Percentiles rank a stretch among this genome's conserved stretches.
Evolutionary conservation across 2,329 filamentous ascomycete genomes (phyloP).

Genomic region (Periconia digitata): DNA sequence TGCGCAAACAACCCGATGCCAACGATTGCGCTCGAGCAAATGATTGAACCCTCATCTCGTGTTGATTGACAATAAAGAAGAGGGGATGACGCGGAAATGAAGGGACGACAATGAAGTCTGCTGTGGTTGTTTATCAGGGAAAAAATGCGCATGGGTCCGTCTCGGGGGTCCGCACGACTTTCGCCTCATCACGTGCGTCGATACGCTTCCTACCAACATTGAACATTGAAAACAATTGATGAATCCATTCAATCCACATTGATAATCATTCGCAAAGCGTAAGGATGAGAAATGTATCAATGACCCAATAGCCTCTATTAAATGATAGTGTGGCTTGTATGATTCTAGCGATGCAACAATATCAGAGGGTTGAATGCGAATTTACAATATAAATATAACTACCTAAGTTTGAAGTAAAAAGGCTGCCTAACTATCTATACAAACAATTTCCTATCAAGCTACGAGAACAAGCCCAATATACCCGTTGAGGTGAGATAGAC

Average conservation of each 20-base stretch:
- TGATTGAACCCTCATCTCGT: conserved; percentile 37
- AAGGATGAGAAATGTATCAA: too few species aligned
- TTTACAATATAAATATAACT: not conserved
- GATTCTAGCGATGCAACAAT: too few species aligned
- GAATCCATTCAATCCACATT: too few species aligned
- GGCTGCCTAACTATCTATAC: conserved; percentile 1
- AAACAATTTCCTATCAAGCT: not conserved
- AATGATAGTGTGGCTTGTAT: too few species aligned
- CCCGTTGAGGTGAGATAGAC: not conserved
- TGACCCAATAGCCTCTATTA: too few species aligned
- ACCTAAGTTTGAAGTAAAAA: not conserved
- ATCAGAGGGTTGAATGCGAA: too few species aligned
- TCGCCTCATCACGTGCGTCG: not conserved
- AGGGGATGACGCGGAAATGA: conserved; percentile 21
- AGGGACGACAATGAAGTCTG: conserved; percentile 30
- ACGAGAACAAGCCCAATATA: not conserved
- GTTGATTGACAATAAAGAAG: conserved; percentile 10
- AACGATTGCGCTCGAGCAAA: conserved; percentile 38
- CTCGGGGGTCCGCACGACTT: not conserved
- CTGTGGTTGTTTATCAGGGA: conserved; percentile 12
- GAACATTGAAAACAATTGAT: not conserved
- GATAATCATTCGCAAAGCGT: too few species aligned
- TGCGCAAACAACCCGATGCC: conserved; percentile 31
- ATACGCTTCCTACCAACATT: not conserved
- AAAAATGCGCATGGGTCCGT: not conserved